Conservation (phyloP, 352 stramenopile genomes). For the Achlya hypogyna region DNA sequence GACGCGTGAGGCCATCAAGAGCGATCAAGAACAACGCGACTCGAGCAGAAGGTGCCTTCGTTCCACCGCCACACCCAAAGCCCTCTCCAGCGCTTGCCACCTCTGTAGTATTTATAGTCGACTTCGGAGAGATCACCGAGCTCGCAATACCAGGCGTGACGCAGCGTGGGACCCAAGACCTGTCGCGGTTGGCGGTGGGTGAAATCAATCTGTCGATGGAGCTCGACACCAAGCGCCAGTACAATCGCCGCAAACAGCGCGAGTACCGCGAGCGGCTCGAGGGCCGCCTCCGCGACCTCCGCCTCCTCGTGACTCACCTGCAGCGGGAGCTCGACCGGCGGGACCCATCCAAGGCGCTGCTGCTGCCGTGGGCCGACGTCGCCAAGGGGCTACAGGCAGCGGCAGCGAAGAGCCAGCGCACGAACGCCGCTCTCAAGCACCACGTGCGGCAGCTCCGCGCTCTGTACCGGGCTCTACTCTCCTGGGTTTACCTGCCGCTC, state of each 20-base stretch:
- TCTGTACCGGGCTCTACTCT: not conserved
- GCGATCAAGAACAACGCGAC: too few species aligned
- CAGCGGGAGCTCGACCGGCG: not conserved
- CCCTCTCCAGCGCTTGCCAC: too few species aligned
- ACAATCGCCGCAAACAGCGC: conserved; percentile 10
- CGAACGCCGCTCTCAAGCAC: not conserved
- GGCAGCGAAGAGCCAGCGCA: not conserved
- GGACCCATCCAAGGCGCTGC: not conserved
- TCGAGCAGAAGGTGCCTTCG: too few species aligned
- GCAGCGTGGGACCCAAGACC: too few species aligned
- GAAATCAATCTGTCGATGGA: too few species aligned
- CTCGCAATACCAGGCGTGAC: too few species aligned
- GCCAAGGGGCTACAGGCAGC: not conserved
- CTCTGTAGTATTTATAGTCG: too few species aligned
- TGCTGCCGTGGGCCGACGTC: conserved; percentile 5
- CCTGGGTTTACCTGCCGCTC: not conserved
- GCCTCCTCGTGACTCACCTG: not conserved
- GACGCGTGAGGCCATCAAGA: too few species aligned
- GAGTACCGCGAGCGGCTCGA: conserved; percentile 11
- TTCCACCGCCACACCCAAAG: too few species aligned
- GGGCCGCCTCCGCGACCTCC: not conserved
- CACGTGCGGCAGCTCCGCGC: not conserved
- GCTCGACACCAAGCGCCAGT: not conserved
- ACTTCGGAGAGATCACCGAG: too few species aligned
- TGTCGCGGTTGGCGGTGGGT: too few species aligned